phyloP scores from a whole-genome alignment of 768 basidiomycete genomes.

The Neoboletus subvelutipes region DNA sequence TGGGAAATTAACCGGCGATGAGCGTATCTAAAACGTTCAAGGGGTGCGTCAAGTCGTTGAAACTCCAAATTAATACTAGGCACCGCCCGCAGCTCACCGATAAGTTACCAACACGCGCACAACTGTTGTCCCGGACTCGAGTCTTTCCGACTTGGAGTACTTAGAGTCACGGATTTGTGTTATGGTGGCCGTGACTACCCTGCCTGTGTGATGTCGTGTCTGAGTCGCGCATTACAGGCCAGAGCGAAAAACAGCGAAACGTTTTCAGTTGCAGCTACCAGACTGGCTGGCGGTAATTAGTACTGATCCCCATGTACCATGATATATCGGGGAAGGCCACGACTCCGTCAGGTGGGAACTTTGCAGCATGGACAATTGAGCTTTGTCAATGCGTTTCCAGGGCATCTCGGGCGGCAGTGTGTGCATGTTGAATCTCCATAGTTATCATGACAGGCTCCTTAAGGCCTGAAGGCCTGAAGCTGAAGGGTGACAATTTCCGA shows the following conservation, averaged over 20 bases:
- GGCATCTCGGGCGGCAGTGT: not conserved
- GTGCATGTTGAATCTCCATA: not conserved
- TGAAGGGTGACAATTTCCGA: not conserved
- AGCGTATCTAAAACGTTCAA: no score
- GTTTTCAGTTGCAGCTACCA: not conserved
- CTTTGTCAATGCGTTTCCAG: not conserved
- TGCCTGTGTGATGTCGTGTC: no score
- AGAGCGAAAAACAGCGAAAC: not conserved
- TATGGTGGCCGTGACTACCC: not conserved
- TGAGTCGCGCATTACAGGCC: not conserved
- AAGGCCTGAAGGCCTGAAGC: no score
- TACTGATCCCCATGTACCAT: not conserved
- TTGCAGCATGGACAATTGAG: not conserved
- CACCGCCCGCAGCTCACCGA: no score
- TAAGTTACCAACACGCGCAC: no score
- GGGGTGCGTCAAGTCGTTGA: no score
- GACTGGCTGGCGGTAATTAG: not conserved
- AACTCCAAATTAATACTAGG: no score
- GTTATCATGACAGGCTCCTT: no score
- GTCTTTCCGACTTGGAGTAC: no score
- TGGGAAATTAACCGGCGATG: no score
- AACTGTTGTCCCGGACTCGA: no score
- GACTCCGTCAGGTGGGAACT: not conserved
- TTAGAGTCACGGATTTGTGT: not conserved
- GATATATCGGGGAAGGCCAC: not conserved